Evolutionary conservation across 2,329 filamentous ascomycete genomes (phyloP).

Genomic region (Cadophora luteo-olivacea): DNA sequence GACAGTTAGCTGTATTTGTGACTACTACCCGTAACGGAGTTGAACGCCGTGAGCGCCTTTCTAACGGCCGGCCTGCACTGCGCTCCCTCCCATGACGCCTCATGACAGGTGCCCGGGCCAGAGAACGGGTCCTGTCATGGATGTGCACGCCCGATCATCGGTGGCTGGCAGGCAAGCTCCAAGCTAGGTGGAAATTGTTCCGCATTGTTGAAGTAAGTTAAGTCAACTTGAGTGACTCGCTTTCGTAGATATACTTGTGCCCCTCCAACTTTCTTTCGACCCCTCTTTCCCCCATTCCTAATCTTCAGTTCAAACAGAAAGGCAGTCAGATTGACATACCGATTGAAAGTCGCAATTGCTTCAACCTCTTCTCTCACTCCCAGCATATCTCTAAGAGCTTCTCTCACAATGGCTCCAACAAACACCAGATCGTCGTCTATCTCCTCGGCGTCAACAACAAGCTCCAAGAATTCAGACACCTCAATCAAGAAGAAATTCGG

Average conservation of each 20-base stretch:
- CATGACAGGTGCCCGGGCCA: constrained; percentile 22
- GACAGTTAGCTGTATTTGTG: neutral
- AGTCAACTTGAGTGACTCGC: neutral
- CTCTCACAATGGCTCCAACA: constrained; percentile 38
- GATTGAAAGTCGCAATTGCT: neutral
- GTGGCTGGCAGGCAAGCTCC: constrained; percentile 36
- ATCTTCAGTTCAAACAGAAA: constrained; percentile 2
- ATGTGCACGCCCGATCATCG: constrained; percentile 39
- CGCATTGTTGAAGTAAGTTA: constrained; percentile 23
- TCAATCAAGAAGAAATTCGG: constrained; percentile 46
- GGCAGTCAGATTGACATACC: neutral
- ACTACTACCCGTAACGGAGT: constrained; percentile 14
- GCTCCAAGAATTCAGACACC: constrained; percentile 33
- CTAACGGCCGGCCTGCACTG: constrained; percentile 2
- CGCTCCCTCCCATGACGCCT: constrained; percentile 12
- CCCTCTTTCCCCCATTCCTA: constrained; percentile 31
- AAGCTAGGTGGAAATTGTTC: constrained; percentile 38
- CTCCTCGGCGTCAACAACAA: constrained; percentile 38
- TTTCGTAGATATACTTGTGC: constrained; percentile 37
- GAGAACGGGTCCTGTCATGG: constrained; percentile 27
- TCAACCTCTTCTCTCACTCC: neutral
- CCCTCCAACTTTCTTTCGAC: constrained; percentile 32
- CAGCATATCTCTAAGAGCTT: neutral
- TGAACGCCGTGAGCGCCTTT: constrained; percentile 14
- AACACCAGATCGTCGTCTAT: constrained; percentile 39